Base-by-base conservation (phyloP, 2,329 filamentous ascomycete species). In the Alternaria sp. region DNA sequence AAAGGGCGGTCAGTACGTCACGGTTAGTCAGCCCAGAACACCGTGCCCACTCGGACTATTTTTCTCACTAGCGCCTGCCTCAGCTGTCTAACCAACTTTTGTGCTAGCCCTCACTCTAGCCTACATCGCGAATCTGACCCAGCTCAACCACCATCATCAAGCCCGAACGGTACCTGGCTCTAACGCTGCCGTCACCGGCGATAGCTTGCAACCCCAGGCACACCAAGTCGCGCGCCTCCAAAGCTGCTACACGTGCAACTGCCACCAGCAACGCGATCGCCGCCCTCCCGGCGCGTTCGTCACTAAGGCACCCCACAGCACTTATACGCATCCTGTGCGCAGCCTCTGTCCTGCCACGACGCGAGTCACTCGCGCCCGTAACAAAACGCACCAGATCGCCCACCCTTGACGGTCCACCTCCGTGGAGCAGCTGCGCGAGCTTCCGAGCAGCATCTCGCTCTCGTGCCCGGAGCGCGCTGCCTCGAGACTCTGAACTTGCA, bases 101-200 rank as follows among this genome's bases (percentile, higher is more conserved):
- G 57, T 45, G 43, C 38, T 60, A 60, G 57, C 40, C 46, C 32
- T 50, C 41, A 18, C 70, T 59, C 70, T 78, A 78, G 74, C 60
- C 72, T 71, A 65, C 75, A 66, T 78, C 75, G 75, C 75, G 70
- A 76, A 76, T 78, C 75, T 77, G 65, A 70, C 62, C 69, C 38
- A 59, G 61, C 56, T 69, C 66, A 70, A 63, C 68, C 67, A 69
- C 63, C 66, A 64, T 61, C 59, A 60, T 61, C 56, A 60, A 60
- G 54, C 60, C 53, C 59, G 62, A 62, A 59, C 50, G 63, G 67
- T 71, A 68, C 70, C 70, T 68, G 69, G 69, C 70, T 64, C 70
- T 68, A 72, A 68, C 67, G 68, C 63, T 65, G 60, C 63, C 65
- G 63, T 70, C 68, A 60, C 62, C 62, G 61, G 27, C 54, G 46